A percentile compares a stretch with the other conserved stretches of the same genome.
These are phyloP conservation scores for Microsporum canis DNA, from an alignment of 2,329 filamentous ascomycete species.

Conservation along the genomic window DNA sequence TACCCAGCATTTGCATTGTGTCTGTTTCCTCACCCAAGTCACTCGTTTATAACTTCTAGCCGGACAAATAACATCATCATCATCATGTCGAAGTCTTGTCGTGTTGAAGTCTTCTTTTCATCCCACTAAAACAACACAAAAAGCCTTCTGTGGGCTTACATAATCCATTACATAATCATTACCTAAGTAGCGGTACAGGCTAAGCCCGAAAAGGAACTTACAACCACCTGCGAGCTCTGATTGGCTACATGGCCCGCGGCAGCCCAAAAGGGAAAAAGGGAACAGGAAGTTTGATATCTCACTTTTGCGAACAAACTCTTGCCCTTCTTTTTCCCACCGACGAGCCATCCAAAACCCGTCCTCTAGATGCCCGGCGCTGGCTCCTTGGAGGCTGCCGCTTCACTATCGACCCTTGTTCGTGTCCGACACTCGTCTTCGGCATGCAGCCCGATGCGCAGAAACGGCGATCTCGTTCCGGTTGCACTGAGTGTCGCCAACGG, in stretches of 20 bases:
- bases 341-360: neutral
- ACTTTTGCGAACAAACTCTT: neutral
- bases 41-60: neutral
- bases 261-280: neutral
- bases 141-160: neutral
- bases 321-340: neutral
- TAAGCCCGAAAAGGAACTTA: neutral
- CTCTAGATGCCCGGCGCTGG: neutral
- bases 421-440: neutral
- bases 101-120: neutral
- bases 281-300: neutral
- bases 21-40: neutral
- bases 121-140: neutral
- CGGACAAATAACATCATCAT: neutral
- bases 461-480: slow-evolving; percentile 15
- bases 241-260: neutral
- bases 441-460: slow-evolving; percentile 5
- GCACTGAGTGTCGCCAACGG: slow-evolving; percentile 14
- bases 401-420: neutral
- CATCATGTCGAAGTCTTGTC: neutral
- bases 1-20: neutral
- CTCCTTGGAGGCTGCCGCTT: neutral
- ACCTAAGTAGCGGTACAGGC: neutral
- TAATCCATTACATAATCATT: neutral
- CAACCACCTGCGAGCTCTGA: neutral